phyloP scores from a whole-genome alignment of 345 rosid species.

The Eucalyptus cladocalyx region DNA sequence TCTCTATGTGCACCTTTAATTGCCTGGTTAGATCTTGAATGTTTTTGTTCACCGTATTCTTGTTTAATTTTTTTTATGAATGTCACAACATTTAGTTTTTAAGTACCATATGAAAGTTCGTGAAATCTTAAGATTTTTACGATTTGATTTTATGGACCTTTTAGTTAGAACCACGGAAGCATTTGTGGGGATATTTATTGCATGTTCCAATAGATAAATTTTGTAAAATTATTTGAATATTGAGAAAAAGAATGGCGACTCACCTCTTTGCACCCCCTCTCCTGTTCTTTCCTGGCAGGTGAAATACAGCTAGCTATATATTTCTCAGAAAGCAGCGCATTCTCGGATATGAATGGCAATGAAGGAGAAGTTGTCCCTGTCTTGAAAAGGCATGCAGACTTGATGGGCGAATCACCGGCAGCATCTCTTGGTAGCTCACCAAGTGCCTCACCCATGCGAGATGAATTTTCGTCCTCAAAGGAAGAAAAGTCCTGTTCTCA shows the following conservation, averaged over 20 bases:
- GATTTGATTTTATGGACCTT: background rate
- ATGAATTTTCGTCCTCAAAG: conserved; percentile 32
- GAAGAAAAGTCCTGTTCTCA: conserved; percentile 43
- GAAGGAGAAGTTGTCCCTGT: conserved; percentile 12
- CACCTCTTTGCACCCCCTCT: background rate
- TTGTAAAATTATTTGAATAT: background rate
- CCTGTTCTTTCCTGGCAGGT: conserved; percentile 29
- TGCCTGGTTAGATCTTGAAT: background rate
- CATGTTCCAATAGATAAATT: background rate
- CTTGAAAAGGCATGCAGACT: conserved; percentile 20
- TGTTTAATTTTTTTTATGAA: background rate
- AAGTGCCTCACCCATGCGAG: conserved; percentile 28
- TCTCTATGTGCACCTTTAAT: background rate
- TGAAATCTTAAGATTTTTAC: background rate
- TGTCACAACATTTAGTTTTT: background rate
- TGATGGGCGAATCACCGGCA: conserved; percentile 18
- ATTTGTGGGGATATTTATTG: background rate
- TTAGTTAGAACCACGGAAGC: background rate
- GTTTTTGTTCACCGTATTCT: background rate
- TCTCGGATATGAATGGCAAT: conserved; percentile 12
- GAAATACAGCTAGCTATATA: conserved; percentile 64
- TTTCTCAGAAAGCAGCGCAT: conserved; percentile 46
- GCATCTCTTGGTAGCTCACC: conserved; percentile 21
- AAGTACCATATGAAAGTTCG: background rate
- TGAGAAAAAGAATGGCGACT: background rate